phyloP scores from a whole-genome alignment of 768 basidiomycete species.

The Trametes meyenii region DNA sequence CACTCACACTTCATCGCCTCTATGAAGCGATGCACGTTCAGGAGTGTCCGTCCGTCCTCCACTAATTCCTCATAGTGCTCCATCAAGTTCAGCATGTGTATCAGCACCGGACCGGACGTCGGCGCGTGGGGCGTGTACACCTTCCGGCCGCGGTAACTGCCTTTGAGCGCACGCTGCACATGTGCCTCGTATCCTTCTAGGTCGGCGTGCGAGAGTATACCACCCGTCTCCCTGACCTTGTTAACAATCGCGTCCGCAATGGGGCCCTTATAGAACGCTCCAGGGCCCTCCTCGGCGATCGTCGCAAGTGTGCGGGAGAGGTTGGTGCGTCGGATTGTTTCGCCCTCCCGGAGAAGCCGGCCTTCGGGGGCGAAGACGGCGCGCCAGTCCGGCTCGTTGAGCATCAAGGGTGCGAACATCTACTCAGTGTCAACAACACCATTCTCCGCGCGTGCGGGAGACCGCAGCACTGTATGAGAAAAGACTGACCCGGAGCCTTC shows the following conservation, averaged over 20 bases:
- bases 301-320: slow-evolving; percentile 74
- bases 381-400: slow-evolving; percentile 72
- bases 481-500: slow-evolving; percentile 61
- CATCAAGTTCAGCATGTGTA: slow-evolving; percentile 90
- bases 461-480: neutral
- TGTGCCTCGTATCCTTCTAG: slow-evolving; percentile 68
- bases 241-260: slow-evolving; percentile 80
- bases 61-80: slow-evolving; percentile 66
- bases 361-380: slow-evolving; percentile 84
- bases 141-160: slow-evolving; percentile 74
- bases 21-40: slow-evolving; percentile 78
- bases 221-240: slow-evolving; percentile 73
- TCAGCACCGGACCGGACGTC: slow-evolving; percentile 83
- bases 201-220: slow-evolving; percentile 79
- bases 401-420: slow-evolving; percentile 56
- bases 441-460: slow-evolving; percentile 4
- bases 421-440: slow-evolving; percentile 28
- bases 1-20: slow-evolving; percentile 82
- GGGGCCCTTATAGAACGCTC: slow-evolving; percentile 83
- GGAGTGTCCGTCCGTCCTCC: slow-evolving; percentile 51
- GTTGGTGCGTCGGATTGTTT: slow-evolving; percentile 69
- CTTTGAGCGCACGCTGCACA: slow-evolving; percentile 72
- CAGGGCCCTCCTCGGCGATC: slow-evolving; percentile 77
- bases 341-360: slow-evolving; percentile 69
- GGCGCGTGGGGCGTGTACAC: slow-evolving; percentile 88